Conservation (phyloP, 2,329 filamentous ascomycete genomes). For the Cercospora janseana region DNA sequence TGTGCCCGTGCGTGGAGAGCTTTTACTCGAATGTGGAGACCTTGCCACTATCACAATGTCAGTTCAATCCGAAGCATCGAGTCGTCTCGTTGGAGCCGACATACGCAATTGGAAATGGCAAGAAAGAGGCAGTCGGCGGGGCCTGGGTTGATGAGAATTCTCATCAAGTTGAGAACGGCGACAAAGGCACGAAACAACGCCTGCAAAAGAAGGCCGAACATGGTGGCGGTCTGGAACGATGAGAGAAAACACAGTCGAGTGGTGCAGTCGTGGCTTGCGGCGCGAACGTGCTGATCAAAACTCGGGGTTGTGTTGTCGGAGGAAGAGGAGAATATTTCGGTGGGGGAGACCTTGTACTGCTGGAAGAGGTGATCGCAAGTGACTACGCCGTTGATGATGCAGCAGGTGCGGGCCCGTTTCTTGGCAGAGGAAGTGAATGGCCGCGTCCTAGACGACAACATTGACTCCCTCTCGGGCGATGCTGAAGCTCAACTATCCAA, state of each 20-base stretch:
- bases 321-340: not conserved
- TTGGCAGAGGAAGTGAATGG: conserved; percentile 4
- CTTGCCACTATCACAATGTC: too few relatives aligned
- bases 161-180: too few relatives aligned
- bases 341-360: not conserved
- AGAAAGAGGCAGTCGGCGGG: too few relatives aligned
- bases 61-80: too few relatives aligned
- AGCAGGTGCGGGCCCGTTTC: not conserved
- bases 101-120: too few relatives aligned
- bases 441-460: not conserved
- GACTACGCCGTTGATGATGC: too few relatives aligned
- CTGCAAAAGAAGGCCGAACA: not conserved
- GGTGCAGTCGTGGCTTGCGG: not conserved
- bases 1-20: too few relatives aligned
- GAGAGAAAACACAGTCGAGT: not conserved
- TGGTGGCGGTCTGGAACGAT: not conserved
- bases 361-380: not conserved
- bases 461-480: not conserved
- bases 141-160: too few relatives aligned
- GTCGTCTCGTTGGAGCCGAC: too few relatives aligned
- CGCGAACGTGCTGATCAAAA: not conserved
- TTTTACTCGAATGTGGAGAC: too few relatives aligned
- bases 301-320: conserved; percentile 4
- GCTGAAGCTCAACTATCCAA: not conserved
- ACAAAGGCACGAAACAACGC: not conserved